Base-by-base conservation (phyloP, 2,329 filamentous ascomycete species). In the Cordyceps pruinosa region DNA sequence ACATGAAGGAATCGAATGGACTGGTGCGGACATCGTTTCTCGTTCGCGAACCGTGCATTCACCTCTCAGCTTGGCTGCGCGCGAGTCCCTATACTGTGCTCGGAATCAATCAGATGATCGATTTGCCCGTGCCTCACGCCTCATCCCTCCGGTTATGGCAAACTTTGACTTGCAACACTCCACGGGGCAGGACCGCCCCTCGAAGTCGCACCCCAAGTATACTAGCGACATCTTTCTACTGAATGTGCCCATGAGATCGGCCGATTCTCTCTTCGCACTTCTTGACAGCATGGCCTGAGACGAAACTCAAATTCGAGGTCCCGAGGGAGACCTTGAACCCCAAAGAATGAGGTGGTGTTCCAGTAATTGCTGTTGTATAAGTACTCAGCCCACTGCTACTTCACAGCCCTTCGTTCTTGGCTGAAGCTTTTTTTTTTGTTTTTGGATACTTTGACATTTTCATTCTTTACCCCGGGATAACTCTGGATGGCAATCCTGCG, bases 231-330 rank as follows among this genome's bases (percentile, higher is more conserved):
- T 12, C 13, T n/a, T 10, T 37, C n/a, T 39, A 21, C 50, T 25
- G n/a, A 12, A n/a, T 7, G 26, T 32, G 26, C 34, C 15, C 12
- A 25, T n/a, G 23, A 50, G 23, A 7, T n/a, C 34, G 25, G 39
- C 50, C 28, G 19, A 47, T 30, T 47, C 32, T 37, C 30, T 17
- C n/a, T 25, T 21, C 39, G 42, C 34, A 25, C 34, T 23, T 47
- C 34, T 19, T 32, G 42, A 23, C 17, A 10, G 19, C 23, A 37
- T 39, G 42, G 23, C 32, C 52, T 55, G 42, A 47, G 32, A 55
- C 42, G 32, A 55, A 55, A 47, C 42, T 26, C 52, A 30, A 47
- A 32, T 32, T n/a, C n/a, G n/a, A n/a, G n/a, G n/a, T n/a, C n/a
- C n/a, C n/a, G n/a, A n/a, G n/a, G n/a, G n/a, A n/a, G n/a, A n/a